A percentile compares a stretch with the other conserved stretches of the same genome.
Evolutionary conservation across 352 stramenopile genomes (phyloP).

Genomic region (Phytophthora tentaculata): DNA sequence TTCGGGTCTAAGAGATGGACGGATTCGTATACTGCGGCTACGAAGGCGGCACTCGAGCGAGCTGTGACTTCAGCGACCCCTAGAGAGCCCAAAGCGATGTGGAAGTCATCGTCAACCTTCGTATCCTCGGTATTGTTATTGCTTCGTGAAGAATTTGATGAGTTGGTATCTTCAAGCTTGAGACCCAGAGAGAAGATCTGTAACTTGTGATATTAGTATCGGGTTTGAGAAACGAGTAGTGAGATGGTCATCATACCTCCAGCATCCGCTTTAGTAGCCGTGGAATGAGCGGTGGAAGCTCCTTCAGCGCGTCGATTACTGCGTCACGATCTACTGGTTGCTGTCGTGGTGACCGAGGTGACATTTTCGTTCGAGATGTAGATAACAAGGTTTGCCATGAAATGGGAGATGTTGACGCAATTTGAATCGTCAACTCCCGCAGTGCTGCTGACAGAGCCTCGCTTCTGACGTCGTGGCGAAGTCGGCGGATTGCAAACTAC

Average conservation of each 20-base stretch:
- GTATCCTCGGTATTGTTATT: conserved; percentile 2
- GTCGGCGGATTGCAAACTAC: conserved; percentile 56
- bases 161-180: conserved; percentile 1
- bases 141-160: neutral
- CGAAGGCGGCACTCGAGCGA: conserved; percentile 43
- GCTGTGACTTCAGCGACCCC: conserved; percentile 25
- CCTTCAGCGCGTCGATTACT: conserved; percentile 4
- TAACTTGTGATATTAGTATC: neutral
- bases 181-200: conserved; percentile 24
- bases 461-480: conserved; percentile 38
- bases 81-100: conserved; percentile 15
- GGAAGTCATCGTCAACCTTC: neutral
- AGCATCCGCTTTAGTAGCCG: conserved; percentile 22
- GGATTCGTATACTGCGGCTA: conserved; percentile 53
- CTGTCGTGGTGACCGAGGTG: conserved; percentile 23
- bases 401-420: conserved; percentile 47
- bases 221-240: neutral
- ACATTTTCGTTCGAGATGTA: neutral
- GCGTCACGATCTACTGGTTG: conserved; percentile 12
- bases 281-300: conserved; percentile 22
- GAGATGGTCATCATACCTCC: conserved; percentile 16
- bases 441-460: conserved; percentile 29
- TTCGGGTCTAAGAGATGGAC: conserved; percentile 34
- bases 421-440: conserved; percentile 39
- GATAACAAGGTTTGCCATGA: conserved; percentile 35